phyloP scores from a whole-genome alignment of 495 filamentous ascomycete genomes.

The Daldinia vernicosa region DNA sequence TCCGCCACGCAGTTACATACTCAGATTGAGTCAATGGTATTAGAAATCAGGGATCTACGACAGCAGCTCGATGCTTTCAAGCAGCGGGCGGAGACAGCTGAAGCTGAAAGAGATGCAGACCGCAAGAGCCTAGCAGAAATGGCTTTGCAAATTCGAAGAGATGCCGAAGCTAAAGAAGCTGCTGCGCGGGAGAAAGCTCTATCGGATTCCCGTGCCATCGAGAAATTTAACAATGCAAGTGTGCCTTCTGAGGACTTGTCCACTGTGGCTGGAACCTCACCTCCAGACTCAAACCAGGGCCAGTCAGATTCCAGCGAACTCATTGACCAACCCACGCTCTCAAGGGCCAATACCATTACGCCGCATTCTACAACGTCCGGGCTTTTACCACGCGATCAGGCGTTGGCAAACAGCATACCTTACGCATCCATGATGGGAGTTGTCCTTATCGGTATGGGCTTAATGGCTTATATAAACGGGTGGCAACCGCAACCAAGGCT shows the following conservation, averaged over 20 bases:
- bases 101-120: slow-evolving; percentile 71
- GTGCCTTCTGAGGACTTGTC: slow-evolving; percentile 30
- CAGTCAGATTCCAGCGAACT: slow-evolving; percentile 23
- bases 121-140: slow-evolving; percentile 84
- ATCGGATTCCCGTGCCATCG: slow-evolving; percentile 31
- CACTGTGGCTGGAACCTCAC: slow-evolving; percentile 27
- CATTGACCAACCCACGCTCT: slow-evolving; percentile 46
- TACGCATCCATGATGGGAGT: slow-evolving; percentile 90
- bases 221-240: slow-evolving; percentile 37
- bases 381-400: slow-evolving; percentile 45
- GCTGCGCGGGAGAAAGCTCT: slow-evolving; percentile 42
- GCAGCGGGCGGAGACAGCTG: slow-evolving; percentile 78
- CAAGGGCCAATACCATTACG: slow-evolving; percentile 55
- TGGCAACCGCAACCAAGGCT: slow-evolving; percentile 66
- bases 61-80: slow-evolving; percentile 81
- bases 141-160: slow-evolving; percentile 80
- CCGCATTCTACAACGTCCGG: slow-evolving; percentile 42
- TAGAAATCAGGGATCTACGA: slow-evolving; percentile 84
- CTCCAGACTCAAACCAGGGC: slow-evolving; percentile 32
- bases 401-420: slow-evolving; percentile 73
- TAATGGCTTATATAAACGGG: slow-evolving; percentile 95
- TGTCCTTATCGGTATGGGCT: slow-evolving; percentile 84
- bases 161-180: slow-evolving; percentile 71
- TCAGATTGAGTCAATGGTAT: slow-evolving; percentile 79
- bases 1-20: slow-evolving; percentile 68